phyloP scores from a whole-genome alignment of 2,329 filamentous ascomycete genomes.

The Didymella pinodella region DNA sequence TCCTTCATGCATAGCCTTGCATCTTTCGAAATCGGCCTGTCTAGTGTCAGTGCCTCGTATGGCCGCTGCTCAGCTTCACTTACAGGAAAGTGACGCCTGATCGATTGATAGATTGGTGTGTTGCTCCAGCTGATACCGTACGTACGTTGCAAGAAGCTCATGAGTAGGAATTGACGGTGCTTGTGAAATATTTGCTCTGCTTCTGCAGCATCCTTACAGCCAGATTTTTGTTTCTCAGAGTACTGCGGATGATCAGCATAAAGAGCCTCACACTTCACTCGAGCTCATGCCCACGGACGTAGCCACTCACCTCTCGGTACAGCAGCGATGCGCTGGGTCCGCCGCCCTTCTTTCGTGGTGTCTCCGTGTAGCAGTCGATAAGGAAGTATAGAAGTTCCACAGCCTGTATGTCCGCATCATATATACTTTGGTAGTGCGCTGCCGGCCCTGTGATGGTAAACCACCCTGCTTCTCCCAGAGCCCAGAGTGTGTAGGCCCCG shows the following conservation, averaged over 20 bases:
- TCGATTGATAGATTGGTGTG: slow-evolving; percentile 54
- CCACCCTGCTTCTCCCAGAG: slow-evolving; percentile 70
- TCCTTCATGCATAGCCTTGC: slow-evolving; percentile 43
- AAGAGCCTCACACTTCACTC: neutral
- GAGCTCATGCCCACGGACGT: neutral
- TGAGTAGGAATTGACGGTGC: slow-evolving; percentile 55
- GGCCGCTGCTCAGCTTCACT: neutral
- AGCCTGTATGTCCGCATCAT: slow-evolving; percentile 68
- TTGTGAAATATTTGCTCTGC: slow-evolving; percentile 44
- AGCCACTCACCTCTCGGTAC: slow-evolving; percentile 49
- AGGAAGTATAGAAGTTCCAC: slow-evolving; percentile 70
- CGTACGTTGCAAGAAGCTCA: slow-evolving; percentile 55
- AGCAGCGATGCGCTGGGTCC: slow-evolving; percentile 49
- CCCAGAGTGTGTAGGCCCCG: slow-evolving; percentile 69
- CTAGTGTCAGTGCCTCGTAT: slow-evolving; percentile 16
- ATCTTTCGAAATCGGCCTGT: slow-evolving; percentile 43
- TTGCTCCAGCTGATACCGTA: slow-evolving; percentile 56
- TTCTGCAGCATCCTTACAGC: slow-evolving; percentile 33
- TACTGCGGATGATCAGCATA: slow-evolving; percentile 38
- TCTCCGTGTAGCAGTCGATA: slow-evolving; percentile 62
- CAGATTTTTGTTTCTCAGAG: slow-evolving; percentile 44
- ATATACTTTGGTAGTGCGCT: slow-evolving; percentile 64
- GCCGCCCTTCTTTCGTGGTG: slow-evolving; percentile 52
- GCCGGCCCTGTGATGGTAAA: slow-evolving; percentile 69
- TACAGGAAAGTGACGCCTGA: slow-evolving; percentile 51